Evolutionary conservation across 2,329 filamentous ascomycete species (phyloP).

Genomic region (Trichophyton schoenleinii): DNA sequence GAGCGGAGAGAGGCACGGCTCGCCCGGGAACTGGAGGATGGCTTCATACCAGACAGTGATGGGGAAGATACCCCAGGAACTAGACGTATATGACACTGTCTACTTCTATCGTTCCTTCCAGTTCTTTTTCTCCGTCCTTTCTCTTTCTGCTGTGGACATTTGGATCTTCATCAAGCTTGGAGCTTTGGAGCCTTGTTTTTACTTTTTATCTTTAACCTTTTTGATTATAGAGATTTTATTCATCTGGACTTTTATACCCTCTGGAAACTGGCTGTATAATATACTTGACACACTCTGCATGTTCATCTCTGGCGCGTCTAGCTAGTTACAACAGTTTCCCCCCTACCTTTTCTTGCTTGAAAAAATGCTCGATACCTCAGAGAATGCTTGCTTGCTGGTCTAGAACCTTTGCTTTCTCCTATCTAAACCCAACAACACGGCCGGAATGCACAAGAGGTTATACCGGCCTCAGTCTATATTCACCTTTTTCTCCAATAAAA

Average conservation of each 20-base stretch:
- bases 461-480: not conserved
- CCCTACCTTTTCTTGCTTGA: not conserved
- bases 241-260: not conserved
- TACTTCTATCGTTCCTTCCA: not conserved
- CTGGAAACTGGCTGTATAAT: not conserved
- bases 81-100: not conserved
- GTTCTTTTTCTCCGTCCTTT: no score
- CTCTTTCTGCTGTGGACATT: not conserved
- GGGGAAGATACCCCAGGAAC: constrained; percentile 24
- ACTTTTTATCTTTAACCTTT: not conserved
- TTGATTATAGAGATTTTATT: not conserved
- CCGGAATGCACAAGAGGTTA: not conserved
- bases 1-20: constrained; percentile 43
- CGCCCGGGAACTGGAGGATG: constrained; percentile 67
- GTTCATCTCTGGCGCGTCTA: not conserved
- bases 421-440: not conserved
- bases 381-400: not conserved
- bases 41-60: constrained; percentile 61
- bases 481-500: no score
- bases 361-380: not conserved
- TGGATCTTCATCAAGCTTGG: not conserved
- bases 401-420: not conserved
- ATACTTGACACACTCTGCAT: not conserved
- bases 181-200: not conserved
- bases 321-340: not conserved